Evolutionary conservation across 371 early-diverging fungal genomes (phyloP).

Genomic region (Syncephalastrum monosporum): DNA sequence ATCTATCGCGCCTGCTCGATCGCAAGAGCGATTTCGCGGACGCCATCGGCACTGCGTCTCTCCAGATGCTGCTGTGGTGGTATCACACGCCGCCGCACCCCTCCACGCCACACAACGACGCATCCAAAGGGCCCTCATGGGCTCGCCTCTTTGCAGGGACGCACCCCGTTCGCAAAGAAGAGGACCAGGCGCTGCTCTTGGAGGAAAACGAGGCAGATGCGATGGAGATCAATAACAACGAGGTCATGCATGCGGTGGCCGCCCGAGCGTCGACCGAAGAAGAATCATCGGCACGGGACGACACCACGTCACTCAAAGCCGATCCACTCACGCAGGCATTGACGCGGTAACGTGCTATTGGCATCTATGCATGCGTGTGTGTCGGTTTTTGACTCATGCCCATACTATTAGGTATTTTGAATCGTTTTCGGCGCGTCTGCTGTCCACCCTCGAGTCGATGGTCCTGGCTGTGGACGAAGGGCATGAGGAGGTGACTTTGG

Average conservation of each 20-base stretch:
- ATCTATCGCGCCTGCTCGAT: constrained; percentile 1
- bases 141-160: constrained; percentile 21
- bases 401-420: constrained; percentile 39
- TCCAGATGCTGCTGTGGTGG: constrained; percentile 15
- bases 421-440: constrained; percentile 27
- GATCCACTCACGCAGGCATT: constrained; percentile 12
- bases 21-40: constrained; percentile 6
- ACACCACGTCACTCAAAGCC: constrained; percentile 1
- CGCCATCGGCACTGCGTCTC: constrained; percentile 7
- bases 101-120: background rate
- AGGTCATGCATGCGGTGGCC: constrained; percentile 29
- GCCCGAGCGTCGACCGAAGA: constrained; percentile 15
- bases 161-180: constrained; percentile 16
- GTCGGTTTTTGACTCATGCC: too few relatives aligned
- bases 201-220: constrained; percentile 36
- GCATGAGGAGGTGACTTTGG: constrained; percentile 16
- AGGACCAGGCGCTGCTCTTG: constrained; percentile 19
- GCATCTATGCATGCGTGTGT: too few relatives aligned
- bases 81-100: constrained; percentile 2
- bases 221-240: constrained; percentile 27
- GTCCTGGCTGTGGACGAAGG: constrained; percentile 22
- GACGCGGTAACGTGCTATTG: constrained; percentile 9
- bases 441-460: constrained; percentile 28
- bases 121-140: constrained; percentile 14
- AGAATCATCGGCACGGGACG: background rate